Evolutionary conservation across 2,329 filamentous ascomycete genomes (phyloP), one percentile per base, ranked within the genome.

Genomic region (Aspergillus arachidicola): DNA sequence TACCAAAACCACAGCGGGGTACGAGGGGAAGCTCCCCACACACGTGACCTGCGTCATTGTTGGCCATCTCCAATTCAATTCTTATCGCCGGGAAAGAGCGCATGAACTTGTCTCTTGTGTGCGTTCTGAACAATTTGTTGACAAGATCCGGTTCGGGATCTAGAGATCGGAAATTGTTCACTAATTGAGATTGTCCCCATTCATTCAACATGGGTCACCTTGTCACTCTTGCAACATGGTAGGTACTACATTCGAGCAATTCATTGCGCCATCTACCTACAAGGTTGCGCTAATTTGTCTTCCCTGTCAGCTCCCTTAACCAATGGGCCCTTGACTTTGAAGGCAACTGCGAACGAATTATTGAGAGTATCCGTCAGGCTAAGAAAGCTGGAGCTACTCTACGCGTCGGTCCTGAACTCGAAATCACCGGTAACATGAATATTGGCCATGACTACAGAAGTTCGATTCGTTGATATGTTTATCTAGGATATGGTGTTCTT

Each of bases 271-370:
- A 30, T 55, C 26, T 43, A 45, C 51, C 14, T 23, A 9, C 10
- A 36, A 23, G 34, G 26, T 64, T 26, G 51, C 30, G 30, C 68
- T 69, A 38, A 69, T 56, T 36, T 53, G 38, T n/a, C 56, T 28
- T n/a, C 45, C 41, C n/a, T 46, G 32, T 5, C 38, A 74, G 72
- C 64, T 73, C 74, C 54, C 73, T 82, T 7, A 82, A 82, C 58
- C 80, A 82, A 68, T 82, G 80, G 80, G 78, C 85, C 58, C 81
- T 90, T 9, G 88, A 90, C 71, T 90, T 86, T 68, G 81, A 85
- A 65, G 88, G 88, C 43, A 92, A 92, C 71, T 76, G 82, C 2
- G 81, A 84, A 56, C 82, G 89, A 21, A 91, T 91, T 66, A 82
- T 88, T 21, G 81, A 89, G 73, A 87, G 85, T 60, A 88, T 91